Base-by-base conservation (phyloP, 306 rosid species). In the Quercus wislizeni region DNA sequence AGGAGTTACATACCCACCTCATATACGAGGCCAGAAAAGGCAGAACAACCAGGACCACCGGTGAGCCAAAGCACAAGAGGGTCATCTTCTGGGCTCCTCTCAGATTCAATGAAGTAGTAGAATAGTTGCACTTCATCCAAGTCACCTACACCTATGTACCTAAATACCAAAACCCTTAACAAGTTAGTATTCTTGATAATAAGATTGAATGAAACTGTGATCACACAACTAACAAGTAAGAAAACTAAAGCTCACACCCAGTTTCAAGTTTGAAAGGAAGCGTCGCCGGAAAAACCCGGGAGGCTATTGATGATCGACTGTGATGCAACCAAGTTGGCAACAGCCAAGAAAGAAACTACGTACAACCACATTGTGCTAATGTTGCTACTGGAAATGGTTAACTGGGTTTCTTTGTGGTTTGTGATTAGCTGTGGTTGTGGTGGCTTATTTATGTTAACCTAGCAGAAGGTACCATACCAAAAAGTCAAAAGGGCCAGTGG, bases 241-340 rank as follows among this genome's bases (percentile, higher is more conserved):
- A 46, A 11, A 11, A 46, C 14, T 38, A 38, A 38, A 10, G 15
- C 3, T 18, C 43, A 6, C 4, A 65, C 71, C 71, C 51, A 8
- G 71, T 31, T 65, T 65, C 51, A 19, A 65, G 71, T 65, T 65
- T 65, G 71, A 65, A 65, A 17, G 71, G 71, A 65, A 65, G 71
- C n/a, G 0, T 65, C 1, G 5, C 71, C 71, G 2, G 71, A 41
- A 33, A 65, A 33, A 1, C 71, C 71, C 0, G 71, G 71, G 3
- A 65, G 71, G 5, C 25, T 65, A 11, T 65, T 13, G 71, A 65
- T 20, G 51, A 65, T 65, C 19, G 49, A 15, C 71, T 33, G 51
- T 5, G 71, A 9, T 5, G 19, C 11, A 19, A 4, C 71, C 4
- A 1, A 6, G 23, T 5, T 10, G 13, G 21, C 19, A 15, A 8